Evolutionary conservation across 1,284 basidiomycete species (phyloP).

Genomic region (Tilletiopsis washingtonensis): DNA sequence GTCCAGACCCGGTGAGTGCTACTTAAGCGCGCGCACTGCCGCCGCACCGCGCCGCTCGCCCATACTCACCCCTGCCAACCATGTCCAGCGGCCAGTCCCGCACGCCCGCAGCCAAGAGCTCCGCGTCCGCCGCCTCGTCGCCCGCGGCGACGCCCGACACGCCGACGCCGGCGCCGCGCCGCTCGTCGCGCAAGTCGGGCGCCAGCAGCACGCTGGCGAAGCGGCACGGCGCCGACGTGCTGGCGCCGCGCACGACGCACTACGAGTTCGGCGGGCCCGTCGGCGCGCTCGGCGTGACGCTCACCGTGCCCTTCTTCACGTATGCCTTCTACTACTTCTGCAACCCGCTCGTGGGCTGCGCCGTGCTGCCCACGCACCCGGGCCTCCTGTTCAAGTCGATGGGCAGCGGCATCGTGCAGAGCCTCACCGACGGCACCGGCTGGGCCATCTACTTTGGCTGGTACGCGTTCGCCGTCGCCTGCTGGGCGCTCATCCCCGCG

Average conservation of each 20-base stretch:
- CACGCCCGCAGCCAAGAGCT: not conserved
- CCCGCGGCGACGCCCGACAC: not conserved
- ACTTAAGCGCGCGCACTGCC: not conserved
- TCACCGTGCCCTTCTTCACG: constrained; percentile 64
- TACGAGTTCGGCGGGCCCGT: constrained; percentile 82
- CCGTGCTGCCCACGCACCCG: constrained; percentile 20
- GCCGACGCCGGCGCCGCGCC: too few species aligned
- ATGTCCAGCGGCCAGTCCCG: not conserved
- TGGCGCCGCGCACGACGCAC: constrained; percentile 53
- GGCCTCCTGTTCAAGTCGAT: constrained; percentile 16
- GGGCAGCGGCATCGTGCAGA: constrained; percentile 18
- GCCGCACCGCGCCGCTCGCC: not conserved
- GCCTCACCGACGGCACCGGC: constrained; percentile 72
- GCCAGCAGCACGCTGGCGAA: too few species aligned
- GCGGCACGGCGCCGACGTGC: constrained; percentile 12
- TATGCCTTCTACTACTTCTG: constrained; percentile 81
- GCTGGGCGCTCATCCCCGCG: constrained; percentile 80
- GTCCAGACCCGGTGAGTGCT: not conserved
- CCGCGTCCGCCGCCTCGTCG: not conserved
- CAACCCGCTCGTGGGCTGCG: constrained; percentile 56
- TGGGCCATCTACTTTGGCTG: constrained; percentile 70
- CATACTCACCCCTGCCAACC: not conserved
- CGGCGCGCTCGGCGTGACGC: constrained; percentile 66
- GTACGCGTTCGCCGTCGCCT: constrained; percentile 76
- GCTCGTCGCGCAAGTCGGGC: not conserved